Percentiles rank a stretch among this genome's conserved stretches.
Evolutionary conservation across 352 stramenopile genomes (phyloP).

Genomic region (Globisporangium megalacanthum): DNA sequence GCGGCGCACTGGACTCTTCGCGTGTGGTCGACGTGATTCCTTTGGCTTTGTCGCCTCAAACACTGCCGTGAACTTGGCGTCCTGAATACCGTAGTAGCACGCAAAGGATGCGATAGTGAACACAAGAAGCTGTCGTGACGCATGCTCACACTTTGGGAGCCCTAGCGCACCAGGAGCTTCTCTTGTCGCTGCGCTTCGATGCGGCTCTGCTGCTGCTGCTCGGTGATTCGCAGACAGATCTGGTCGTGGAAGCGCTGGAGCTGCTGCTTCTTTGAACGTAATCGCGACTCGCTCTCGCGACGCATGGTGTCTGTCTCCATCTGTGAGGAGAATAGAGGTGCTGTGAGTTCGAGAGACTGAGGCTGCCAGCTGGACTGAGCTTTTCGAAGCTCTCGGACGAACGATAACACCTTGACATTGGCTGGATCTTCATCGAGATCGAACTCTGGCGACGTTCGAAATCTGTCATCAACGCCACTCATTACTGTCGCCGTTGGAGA

Average conservation of each 20-base stretch:
- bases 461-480: not conserved
- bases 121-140: not conserved
- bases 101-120: not conserved
- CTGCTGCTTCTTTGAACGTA: conserved; percentile 30
- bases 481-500: too few relatives aligned
- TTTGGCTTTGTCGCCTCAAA: conserved; percentile 19
- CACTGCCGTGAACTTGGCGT: conserved; percentile 32
- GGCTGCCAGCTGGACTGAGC: too few relatives aligned
- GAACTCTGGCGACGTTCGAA: not conserved
- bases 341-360: too few relatives aligned
- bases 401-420: not conserved
- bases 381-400: too few relatives aligned
- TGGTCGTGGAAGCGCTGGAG: conserved; percentile 56
- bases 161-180: conserved; percentile 21
- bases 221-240: conserved; percentile 51
- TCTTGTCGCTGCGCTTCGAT: conserved; percentile 17
- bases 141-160: not conserved
- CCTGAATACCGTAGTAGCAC: conserved; percentile 9
- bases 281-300: conserved; percentile 23
- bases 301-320: conserved; percentile 30
- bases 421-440: not conserved
- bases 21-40: not conserved
- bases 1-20: not conserved
- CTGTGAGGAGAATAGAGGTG: conserved; percentile 7
- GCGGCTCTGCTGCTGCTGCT: conserved; percentile 33